phyloP scores from a whole-genome alignment of 2,329 filamentous ascomycete genomes.

The Lecanicillium sp. region DNA sequence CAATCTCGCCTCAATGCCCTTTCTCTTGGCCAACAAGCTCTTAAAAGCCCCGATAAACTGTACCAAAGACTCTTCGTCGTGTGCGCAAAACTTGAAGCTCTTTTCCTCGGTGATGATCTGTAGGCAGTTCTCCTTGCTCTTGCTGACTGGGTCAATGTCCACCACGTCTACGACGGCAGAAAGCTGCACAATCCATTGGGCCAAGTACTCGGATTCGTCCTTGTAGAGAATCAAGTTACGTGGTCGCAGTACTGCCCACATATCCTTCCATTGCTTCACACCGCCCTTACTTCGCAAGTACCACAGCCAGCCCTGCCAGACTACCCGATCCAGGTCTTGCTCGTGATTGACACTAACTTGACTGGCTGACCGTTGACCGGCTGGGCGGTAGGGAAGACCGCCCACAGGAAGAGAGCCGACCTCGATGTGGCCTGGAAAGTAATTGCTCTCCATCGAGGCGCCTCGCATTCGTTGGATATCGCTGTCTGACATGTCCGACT shows the following conservation, averaged over 20 bases:
- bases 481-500: conserved; percentile 78
- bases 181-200: conserved; percentile 73
- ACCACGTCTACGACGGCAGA: conserved; percentile 78
- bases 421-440: conserved; percentile 17
- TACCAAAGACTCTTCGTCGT: conserved; percentile 73
- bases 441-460: conserved; percentile 43
- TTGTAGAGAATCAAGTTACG: conserved; percentile 87
- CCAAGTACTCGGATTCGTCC: conserved; percentile 82
- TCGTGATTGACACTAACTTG: conserved; percentile 53
- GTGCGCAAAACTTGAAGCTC: conserved; percentile 66
- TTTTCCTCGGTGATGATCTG: conserved; percentile 94
- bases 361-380: conserved; percentile 45
- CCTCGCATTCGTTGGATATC: conserved; percentile 42
- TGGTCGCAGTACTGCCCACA: conserved; percentile 85
- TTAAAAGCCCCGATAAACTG: conserved; percentile 88
- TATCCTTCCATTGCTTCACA: conserved; percentile 85
- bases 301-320: conserved; percentile 88
- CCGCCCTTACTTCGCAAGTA: conserved; percentile 75
- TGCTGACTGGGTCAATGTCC: conserved; percentile 81
- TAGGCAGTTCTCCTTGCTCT: conserved; percentile 76
- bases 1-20: conserved; percentile 48
- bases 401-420: conserved; percentile 8
- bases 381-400: conserved; percentile 6
- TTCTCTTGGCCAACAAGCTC: conserved; percentile 66
- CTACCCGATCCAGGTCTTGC: conserved; percentile 73